phyloP scores from a whole-genome alignment of 2,329 filamentous ascomycete genomes.

The Bertia moriformis region DNA sequence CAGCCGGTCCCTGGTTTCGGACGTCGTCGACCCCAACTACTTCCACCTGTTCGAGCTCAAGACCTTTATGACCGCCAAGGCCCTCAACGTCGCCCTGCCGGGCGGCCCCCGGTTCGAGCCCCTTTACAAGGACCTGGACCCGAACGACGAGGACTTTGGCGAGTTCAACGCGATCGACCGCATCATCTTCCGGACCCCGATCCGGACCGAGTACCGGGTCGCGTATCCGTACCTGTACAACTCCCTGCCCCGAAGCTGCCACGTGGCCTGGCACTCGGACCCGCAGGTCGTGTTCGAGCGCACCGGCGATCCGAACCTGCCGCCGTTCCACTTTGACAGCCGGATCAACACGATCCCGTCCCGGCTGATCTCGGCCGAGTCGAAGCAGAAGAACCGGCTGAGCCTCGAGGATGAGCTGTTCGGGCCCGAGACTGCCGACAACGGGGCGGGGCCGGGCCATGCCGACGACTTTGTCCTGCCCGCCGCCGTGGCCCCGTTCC shows the following conservation, averaged over 20 bases:
- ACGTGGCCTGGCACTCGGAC: conserved; percentile 82
- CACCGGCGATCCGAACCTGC: conserved; percentile 74
- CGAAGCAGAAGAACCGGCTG: conserved; percentile 67
- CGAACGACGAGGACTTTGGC: conserved; percentile 97
- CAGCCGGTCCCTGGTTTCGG: conserved; percentile 78
- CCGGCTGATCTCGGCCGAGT: conserved; percentile 72
- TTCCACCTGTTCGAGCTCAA: conserved; percentile 94
- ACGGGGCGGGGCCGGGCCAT: conserved; percentile 54
- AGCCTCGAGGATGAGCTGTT: conserved; percentile 92
- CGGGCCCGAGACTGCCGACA: conserved; percentile 62
- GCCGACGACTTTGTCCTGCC: conserved; percentile 83
- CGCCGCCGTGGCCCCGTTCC: conserved; percentile 67
- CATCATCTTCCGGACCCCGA: conserved; percentile 92
- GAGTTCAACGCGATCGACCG: conserved; percentile 99
- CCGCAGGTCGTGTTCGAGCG: conserved; percentile 85
- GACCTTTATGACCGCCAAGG: conserved; percentile 90
- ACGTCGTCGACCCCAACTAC: conserved; percentile 91
- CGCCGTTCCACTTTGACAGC: conserved; percentile 88
- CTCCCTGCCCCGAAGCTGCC: conserved; percentile 87
- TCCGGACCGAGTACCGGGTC: conserved; percentile 88
- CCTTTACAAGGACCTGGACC: conserved; percentile 94
- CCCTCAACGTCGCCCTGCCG: conserved; percentile 88
- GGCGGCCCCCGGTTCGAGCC: conserved; percentile 94
- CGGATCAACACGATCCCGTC: conserved; percentile 98
- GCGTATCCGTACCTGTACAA: conserved; percentile 94